Conservation (phyloP, 192 early-diverging fungal species). For the Coemansia sp. region DNA sequence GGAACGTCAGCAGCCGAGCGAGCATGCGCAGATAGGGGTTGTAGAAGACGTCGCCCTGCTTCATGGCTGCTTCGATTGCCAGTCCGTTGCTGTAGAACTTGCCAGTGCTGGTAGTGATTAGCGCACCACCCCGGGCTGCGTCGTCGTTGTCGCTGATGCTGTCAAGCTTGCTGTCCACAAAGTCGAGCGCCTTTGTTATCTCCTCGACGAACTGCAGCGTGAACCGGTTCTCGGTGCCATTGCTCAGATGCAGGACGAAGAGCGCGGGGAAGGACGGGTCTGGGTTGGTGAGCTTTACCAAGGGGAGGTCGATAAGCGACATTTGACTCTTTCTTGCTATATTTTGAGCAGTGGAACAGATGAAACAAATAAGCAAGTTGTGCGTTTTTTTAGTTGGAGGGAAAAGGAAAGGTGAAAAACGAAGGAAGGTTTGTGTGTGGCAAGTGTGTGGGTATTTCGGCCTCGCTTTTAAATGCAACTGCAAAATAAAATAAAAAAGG, state of each 20-base stretch:
- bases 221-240: slow-evolving; percentile 68
- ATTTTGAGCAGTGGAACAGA: too few relatives aligned
- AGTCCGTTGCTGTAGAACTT: slow-evolving; percentile 77
- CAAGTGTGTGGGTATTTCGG: not conserved
- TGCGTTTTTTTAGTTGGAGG: not conserved
- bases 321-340: slow-evolving; percentile 1
- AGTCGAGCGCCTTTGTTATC: slow-evolving; percentile 62
- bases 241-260: slow-evolving; percentile 65
- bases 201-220: slow-evolving; percentile 57
- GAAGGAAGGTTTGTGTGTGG: not conserved
- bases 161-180: slow-evolving; percentile 54
- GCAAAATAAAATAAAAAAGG: not conserved
- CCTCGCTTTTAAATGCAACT: not conserved
- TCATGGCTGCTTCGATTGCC: slow-evolving; percentile 55
- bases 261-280: slow-evolving; percentile 40
- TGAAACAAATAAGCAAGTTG: too few relatives aligned
- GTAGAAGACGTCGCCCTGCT: slow-evolving; percentile 53
- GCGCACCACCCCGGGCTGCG: slow-evolving; percentile 50
- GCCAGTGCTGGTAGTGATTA: slow-evolving; percentile 60
- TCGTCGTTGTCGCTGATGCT: slow-evolving; percentile 32
- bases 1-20: slow-evolving; percentile 61
- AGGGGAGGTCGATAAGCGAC: slow-evolving; percentile 43
- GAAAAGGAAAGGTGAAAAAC: not conserved
- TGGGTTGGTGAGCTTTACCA: slow-evolving; percentile 45
- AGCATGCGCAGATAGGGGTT: slow-evolving; percentile 59